Conservation (phyloP, 2,329 filamentous ascomycete species). For the Berkeleyomyces basicola region DNA sequence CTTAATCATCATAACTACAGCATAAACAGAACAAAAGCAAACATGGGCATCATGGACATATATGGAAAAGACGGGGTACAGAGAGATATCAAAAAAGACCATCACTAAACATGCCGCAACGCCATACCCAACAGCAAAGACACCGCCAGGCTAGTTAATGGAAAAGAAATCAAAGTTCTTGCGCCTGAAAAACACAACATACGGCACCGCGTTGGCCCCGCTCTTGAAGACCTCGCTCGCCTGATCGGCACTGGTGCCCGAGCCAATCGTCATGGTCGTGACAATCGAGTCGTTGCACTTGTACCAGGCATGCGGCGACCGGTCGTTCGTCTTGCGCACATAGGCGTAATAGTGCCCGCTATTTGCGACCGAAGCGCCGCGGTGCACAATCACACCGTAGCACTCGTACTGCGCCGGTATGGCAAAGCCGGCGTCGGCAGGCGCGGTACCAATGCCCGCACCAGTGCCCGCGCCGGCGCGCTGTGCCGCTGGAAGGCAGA, state of each 20-base stretch:
- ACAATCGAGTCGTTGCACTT: constrained; percentile 31
- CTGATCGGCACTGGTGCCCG: constrained; percentile 21
- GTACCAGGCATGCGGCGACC: constrained; percentile 27
- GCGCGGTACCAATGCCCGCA: background rate
- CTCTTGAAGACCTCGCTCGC: constrained; percentile 25
- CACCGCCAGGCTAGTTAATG: background rate
- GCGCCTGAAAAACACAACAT: constrained; percentile 30
- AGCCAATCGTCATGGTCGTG: constrained; percentile 26
- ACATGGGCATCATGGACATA: background rate
- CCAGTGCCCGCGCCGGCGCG: constrained; percentile 15
- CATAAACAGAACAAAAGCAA: background rate
- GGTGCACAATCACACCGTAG: constrained; percentile 70
- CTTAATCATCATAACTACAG: too few relatives aligned
- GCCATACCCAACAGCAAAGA: background rate
- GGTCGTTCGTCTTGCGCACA: constrained; percentile 33
- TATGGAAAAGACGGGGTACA: background rate
- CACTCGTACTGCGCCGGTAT: constrained; percentile 54
- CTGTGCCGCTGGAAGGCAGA: constrained; percentile 22
- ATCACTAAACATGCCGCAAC: background rate
- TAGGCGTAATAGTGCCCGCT: constrained; percentile 65
- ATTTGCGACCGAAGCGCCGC: constrained; percentile 46
- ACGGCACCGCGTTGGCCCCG: constrained; percentile 25
- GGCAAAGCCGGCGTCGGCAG: constrained; percentile 26
- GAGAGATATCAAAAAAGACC: background rate
- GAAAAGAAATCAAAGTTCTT: constrained; percentile 18